These are phyloP conservation scores for Venturia pyrina DNA, from an alignment of 2,329 filamentous ascomycete species.

Conservation along the genomic window DNA sequence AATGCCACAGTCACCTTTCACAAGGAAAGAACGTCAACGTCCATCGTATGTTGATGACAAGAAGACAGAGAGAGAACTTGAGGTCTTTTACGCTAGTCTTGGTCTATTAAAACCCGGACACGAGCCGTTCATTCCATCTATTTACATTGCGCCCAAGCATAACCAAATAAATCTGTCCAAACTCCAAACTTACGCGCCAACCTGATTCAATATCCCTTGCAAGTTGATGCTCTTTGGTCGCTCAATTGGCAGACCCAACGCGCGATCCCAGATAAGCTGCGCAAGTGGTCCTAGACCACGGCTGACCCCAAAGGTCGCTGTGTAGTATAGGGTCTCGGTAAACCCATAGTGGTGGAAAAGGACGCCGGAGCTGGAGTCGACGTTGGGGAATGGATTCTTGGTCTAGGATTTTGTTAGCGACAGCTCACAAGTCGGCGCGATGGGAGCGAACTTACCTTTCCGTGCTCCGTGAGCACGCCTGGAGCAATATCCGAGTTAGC, in stretches of 20 bases:
- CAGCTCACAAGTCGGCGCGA: background rate
- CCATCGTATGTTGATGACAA: too few species aligned
- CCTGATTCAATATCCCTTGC: conserved; percentile 64
- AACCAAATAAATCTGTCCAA: background rate
- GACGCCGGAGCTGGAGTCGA: conserved; percentile 86
- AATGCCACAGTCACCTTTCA: too few species aligned
- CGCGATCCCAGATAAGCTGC: conserved; percentile 93
- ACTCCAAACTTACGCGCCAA: conserved; percentile 16
- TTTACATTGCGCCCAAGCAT: background rate
- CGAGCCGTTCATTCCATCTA: background rate
- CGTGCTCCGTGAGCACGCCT: conserved; percentile 82
- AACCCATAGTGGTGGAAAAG: conserved; percentile 98
- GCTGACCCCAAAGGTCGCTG: conserved; percentile 59
- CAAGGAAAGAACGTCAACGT: too few species aligned
- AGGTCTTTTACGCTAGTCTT: background rate
- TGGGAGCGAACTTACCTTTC: conserved; percentile 49
- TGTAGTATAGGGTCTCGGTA: conserved; percentile 94
- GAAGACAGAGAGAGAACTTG: too few species aligned
- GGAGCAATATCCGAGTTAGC: conserved; percentile 89
- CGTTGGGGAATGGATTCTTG: conserved; percentile 96
- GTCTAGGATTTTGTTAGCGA: conserved; percentile 40
- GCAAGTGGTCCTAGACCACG: conserved; percentile 75
- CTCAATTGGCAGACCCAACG: conserved; percentile 90
- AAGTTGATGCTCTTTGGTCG: conserved; percentile 96
- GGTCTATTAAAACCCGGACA: background rate